These are phyloP conservation scores for Fusarium pseudocircinatum DNA, from an alignment of 2,329 filamentous ascomycete species.

Conservation along the genomic window DNA sequence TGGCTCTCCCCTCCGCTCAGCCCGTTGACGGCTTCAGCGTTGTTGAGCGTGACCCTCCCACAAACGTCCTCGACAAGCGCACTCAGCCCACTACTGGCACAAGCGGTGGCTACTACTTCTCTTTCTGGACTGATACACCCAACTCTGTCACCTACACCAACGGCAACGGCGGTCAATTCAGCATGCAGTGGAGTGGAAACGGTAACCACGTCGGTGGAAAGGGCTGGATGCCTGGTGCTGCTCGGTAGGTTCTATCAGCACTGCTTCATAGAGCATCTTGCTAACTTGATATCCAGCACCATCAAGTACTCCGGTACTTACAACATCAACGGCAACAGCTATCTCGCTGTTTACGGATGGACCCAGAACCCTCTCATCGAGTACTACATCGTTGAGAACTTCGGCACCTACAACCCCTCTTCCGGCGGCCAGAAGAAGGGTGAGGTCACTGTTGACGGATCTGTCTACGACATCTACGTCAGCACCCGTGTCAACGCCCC, in stretches of 20 bases:
- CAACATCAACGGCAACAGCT: conserved; percentile 49
- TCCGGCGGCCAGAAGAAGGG: conserved; percentile 47
- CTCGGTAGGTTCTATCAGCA: conserved; percentile 42
- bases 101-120: conserved; percentile 56
- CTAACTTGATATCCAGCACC: conserved; percentile 17
- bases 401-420: conserved; percentile 47
- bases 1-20: conserved; percentile 29
- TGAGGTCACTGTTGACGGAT: conserved; percentile 49
- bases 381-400: conserved; percentile 54
- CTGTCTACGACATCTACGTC: conserved; percentile 51
- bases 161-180: conserved; percentile 55
- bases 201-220: conserved; percentile 43
- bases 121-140: conserved; percentile 59
- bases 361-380: conserved; percentile 50
- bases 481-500: conserved; percentile 54
- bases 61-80: conserved; percentile 41
- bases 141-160: conserved; percentile 58
- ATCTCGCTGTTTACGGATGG: conserved; percentile 53
- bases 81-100: conserved; percentile 50
- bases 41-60: not conserved
- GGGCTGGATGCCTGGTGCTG: conserved; percentile 38
- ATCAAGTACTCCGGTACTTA: conserved; percentile 46
- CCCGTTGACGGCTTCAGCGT: not conserved
- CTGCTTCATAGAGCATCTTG: not conserved
- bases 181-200: conserved; percentile 53